Base-by-base conservation (phyloP, 768 basidiomycete species). In the Mycena galopus region DNA sequence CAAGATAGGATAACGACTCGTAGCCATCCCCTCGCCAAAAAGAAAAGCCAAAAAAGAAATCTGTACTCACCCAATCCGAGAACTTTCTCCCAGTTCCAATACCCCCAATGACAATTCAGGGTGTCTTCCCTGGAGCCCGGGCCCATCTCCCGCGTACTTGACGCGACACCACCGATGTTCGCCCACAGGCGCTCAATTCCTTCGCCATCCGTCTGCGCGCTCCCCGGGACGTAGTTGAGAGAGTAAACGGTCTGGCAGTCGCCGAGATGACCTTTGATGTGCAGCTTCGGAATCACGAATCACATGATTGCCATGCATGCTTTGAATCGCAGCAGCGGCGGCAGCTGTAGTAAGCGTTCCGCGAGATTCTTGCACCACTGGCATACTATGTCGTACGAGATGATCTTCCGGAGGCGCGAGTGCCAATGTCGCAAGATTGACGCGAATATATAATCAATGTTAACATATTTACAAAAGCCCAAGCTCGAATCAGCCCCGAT, bases 101-200 rank as follows among this genome's bases (percentile, higher is more conserved):
- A 72, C 0, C 70, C 75, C 63, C 78, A 82, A 27, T 80, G 79
- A 30, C 77, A 76, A 59, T 82, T 78, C 2, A 84, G 37, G 0
- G 69, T 73, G 30, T 83, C 81, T 0, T 71, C 71, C 6, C 79
- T 67, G 2, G 76, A 75, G 2, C 81, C 82, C 7, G 80, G 81
- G 0, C 80, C 82, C 80, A 82, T 84, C 30, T 82, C 81, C 10
- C 78, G 75, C 0, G 82, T 85, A 23, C 80, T 80, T 4, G 76
- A 73, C 5, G 64, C 71, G 0, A 60, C n/a, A 0, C 57, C 64
- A 0, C 71, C 59, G 5, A 72, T 50, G 4, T 32, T 51, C 3
- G 65, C 27, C 72, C 72, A 73, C 0, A 56, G 50, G 1, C 73
- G 23, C 39, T 73, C 63, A 17, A 69, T 69, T 2, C 63, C 67